Evolutionary conservation across 345 rosid species (phyloP).

Genomic region (Bruguiera parviflora): DNA sequence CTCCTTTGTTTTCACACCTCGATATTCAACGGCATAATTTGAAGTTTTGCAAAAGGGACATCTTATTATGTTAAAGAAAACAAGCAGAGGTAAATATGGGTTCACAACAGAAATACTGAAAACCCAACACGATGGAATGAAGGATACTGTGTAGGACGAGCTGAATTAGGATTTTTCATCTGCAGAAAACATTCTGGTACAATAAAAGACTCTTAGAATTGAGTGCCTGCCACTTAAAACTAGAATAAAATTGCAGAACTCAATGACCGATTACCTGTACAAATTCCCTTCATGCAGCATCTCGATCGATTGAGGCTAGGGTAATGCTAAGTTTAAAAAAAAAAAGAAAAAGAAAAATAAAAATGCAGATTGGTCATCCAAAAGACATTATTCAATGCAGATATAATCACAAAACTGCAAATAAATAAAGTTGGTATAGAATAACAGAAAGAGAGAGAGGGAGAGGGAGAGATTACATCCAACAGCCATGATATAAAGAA

Average conservation of each 20-base stretch:
- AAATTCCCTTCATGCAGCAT: constrained; percentile 94
- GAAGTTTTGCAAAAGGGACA: constrained; percentile 98
- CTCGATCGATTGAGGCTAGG: constrained; percentile 96
- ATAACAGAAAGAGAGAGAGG: no score
- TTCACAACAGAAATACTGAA: not conserved
- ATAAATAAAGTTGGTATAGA: no score
- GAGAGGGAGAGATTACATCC: no score
- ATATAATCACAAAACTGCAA: no score
- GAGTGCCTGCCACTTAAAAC: no score
- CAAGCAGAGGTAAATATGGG: constrained; percentile 15
- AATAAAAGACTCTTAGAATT: constrained; percentile 5
- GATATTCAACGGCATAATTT: constrained; percentile 93
- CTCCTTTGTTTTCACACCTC: constrained; percentile 92
- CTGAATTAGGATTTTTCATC: constrained; percentile 93
- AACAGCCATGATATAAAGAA: no score
- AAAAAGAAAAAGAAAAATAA: constrained; percentile 2
- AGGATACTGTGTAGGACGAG: constrained; percentile 99
- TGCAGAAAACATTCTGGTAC: constrained; percentile 92
- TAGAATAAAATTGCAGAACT: no score
- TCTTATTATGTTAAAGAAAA: constrained; percentile 58
- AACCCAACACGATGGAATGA: not conserved
- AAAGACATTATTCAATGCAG: no score
- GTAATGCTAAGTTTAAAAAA: constrained; percentile 48
- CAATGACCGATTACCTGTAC: constrained; percentile 60
- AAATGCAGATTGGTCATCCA: constrained; percentile 9